Conservation (phyloP, 257 asterid species). For the Solanum ahanhuiri region DNA sequence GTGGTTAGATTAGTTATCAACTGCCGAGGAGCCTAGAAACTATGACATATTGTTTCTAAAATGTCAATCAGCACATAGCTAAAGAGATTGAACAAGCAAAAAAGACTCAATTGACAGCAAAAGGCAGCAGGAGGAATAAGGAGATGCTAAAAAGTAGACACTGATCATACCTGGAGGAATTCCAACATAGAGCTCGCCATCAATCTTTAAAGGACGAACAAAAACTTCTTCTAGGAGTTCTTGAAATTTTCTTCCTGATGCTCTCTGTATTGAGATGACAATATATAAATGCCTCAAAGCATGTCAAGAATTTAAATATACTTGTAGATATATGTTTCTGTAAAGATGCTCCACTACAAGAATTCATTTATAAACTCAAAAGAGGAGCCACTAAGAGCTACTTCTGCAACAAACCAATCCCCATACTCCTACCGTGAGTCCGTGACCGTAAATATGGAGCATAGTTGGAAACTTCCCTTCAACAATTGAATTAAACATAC, state of each 20-base stretch:
- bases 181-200: conserved; percentile 92
- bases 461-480: neutral
- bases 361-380: neutral
- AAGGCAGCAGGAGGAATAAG: neutral
- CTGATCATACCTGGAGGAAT: conserved; percentile 81
- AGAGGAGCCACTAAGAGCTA: neutral
- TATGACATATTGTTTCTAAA: neutral
- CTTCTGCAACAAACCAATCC: neutral
- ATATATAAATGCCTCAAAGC: neutral
- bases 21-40: neutral
- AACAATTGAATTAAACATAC: neutral
- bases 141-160: neutral
- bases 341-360: neutral
- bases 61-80: neutral
- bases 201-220: conserved; percentile 60
- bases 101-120: neutral
- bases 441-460: neutral
- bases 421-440: neutral
- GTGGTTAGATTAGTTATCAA: neutral
- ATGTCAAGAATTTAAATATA: neutral
- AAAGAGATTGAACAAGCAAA: neutral
- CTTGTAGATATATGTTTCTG: neutral
- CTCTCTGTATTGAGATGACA: conserved; percentile 37
- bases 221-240: conserved; percentile 85
- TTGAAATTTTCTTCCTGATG: conserved; percentile 75